These are phyloP conservation scores for Exophiala viscosa DNA, from an alignment of 2,329 filamentous ascomycete genomes.

Conservation along the genomic window DNA sequence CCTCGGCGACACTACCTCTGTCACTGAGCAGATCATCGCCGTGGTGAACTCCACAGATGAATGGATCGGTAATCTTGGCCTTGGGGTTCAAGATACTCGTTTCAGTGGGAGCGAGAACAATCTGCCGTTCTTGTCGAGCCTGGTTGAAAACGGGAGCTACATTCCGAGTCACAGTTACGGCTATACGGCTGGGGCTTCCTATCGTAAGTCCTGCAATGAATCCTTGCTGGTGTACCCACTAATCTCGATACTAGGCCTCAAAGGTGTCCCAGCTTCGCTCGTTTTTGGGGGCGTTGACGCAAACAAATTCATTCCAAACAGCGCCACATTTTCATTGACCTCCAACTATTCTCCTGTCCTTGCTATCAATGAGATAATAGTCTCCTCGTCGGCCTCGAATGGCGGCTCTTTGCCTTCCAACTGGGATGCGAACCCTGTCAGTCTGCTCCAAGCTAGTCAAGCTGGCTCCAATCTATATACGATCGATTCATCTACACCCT, in stretches of 20 bases:
- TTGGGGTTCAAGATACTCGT: conserved; percentile 30
- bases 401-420: conserved; percentile 16
- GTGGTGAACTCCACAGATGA: conserved; percentile 33
- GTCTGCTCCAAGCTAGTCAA: conserved; percentile 23
- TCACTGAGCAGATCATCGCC: conserved; percentile 33
- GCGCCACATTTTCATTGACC: conserved; percentile 31
- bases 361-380: conserved; percentile 31
- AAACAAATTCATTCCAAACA: conserved; percentile 31
- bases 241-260: conserved; percentile 25
- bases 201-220: conserved; percentile 26
- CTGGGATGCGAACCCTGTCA: conserved; percentile 28
- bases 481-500: conserved; percentile 42
- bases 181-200: conserved; percentile 34
- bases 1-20: conserved; percentile 27
- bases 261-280: conserved; percentile 32
- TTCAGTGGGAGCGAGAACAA: conserved; percentile 28
- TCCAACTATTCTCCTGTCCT: conserved; percentile 32
- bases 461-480: conserved; percentile 27
- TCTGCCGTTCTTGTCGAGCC: conserved; percentile 29
- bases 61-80: conserved; percentile 35
- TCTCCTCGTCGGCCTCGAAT: conserved; percentile 22
- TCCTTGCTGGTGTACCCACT: neutral
- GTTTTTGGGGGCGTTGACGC: conserved; percentile 34
- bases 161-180: conserved; percentile 34
- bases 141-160: conserved; percentile 29